These are phyloP conservation scores for Suillus decipiens DNA, from an alignment of 768 basidiomycete species.

Conservation along the genomic window DNA sequence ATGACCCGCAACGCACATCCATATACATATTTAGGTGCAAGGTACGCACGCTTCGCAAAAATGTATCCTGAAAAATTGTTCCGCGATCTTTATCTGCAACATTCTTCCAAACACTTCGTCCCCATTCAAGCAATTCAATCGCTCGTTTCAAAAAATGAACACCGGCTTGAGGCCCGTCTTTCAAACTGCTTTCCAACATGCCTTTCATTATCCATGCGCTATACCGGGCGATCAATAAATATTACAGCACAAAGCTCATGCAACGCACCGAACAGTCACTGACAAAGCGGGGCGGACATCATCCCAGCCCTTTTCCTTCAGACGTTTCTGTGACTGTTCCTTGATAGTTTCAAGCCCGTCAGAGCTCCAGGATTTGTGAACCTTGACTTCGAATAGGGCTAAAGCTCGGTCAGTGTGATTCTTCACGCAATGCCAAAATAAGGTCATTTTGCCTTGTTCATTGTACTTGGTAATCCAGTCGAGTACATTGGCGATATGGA, in stretches of 20 bases:
- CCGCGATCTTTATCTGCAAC: slow-evolving; percentile 20
- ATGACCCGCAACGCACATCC: background rate
- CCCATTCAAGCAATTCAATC: slow-evolving; percentile 21
- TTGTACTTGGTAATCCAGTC: slow-evolving; percentile 25
- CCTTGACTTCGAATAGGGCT: slow-evolving; percentile 16
- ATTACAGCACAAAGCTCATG: background rate
- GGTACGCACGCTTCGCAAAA: slow-evolving; percentile 13
- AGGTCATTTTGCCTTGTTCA: slow-evolving; percentile 22
- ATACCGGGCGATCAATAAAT: background rate
- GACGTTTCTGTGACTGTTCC: slow-evolving; percentile 21
- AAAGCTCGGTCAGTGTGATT: background rate
- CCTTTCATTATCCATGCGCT: slow-evolving; percentile 25
- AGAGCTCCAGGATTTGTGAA: slow-evolving; percentile 22
- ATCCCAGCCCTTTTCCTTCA: slow-evolving; percentile 28
- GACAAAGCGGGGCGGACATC: slow-evolving; percentile 35
- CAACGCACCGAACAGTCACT: slow-evolving; percentile 38
- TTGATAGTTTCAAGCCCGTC: slow-evolving; percentile 21
- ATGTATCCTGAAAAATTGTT: slow-evolving; percentile 21
- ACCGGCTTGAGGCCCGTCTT: background rate
- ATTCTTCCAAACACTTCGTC: slow-evolving; percentile 17
- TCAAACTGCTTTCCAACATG: slow-evolving; percentile 12
- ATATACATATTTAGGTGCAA: slow-evolving; percentile 9
- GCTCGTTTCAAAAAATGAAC: slow-evolving; percentile 16
- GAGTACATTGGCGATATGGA: slow-evolving; percentile 19
- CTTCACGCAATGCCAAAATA: slow-evolving; percentile 4